These are phyloP conservation scores for Bipolaris oryzae DNA, from an alignment of 2,329 filamentous ascomycete species.

Conservation along the genomic window DNA sequence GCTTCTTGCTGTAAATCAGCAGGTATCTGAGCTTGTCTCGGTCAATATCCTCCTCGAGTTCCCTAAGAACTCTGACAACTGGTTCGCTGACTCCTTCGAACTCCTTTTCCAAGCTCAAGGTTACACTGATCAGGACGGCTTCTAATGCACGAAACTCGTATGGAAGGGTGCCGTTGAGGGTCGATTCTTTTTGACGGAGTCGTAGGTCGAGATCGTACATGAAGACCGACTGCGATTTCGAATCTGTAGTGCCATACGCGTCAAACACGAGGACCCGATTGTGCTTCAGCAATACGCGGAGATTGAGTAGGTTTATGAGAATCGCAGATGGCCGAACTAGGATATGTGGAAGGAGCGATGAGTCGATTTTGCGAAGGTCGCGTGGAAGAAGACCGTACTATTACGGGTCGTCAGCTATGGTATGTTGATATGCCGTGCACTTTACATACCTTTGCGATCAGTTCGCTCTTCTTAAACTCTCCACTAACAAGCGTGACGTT, in stretches of 20 bases:
- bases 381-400: conserved; percentile 91
- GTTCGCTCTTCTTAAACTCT: conserved; percentile 96
- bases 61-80: conserved; percentile 83
- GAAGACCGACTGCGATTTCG: conserved; percentile 93
- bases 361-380: conserved; percentile 97
- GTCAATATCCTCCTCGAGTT: conserved; percentile 96
- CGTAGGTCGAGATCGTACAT: conserved; percentile 98
- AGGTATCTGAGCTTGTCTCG: conserved; percentile 89
- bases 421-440: not conserved
- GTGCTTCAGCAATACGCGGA: conserved; percentile 93
- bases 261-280: conserved; percentile 95
- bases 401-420: conserved; percentile 16
- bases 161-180: conserved; percentile 64
- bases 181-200: conserved; percentile 75
- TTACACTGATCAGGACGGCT: conserved; percentile 92
- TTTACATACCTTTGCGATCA: conserved; percentile 80
- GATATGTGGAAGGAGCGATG: conserved; percentile 92
- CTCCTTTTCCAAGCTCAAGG: conserved; percentile 87
- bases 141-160: conserved; percentile 97
- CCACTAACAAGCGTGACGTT: conserved; percentile 91
- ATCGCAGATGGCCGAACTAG: conserved; percentile 92
- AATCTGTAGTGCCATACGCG: conserved; percentile 91
- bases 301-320: conserved; percentile 92
- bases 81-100: conserved; percentile 93
- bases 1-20: conserved; percentile 90